Base-by-base conservation (phyloP, 202 grass and related monocot genomes). In the Sporobolus alterniflorus region DNA sequence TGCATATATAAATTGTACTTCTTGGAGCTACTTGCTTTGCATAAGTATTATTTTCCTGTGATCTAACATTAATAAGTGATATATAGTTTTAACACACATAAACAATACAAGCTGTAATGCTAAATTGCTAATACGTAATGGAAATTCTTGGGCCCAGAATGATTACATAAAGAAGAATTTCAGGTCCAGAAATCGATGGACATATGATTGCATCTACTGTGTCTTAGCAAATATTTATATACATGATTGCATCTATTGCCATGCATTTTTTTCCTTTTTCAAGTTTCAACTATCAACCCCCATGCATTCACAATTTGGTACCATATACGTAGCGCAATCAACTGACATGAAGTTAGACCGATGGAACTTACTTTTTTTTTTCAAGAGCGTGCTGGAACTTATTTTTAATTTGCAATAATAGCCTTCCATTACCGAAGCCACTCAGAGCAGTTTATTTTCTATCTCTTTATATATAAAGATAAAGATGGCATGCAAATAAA, bases 401-500 rank as follows among this genome's bases (percentile, higher is more conserved):
- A n/a, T n/a, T n/a, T n/a, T n/a, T n/a, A n/a, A n/a, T n/a, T n/a
- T n/a, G n/a, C n/a, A n/a, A n/a, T n/a, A n/a, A n/a, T 51, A 28
- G 29, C 30, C 57, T 40, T 18, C 40, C 57, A 78, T 78, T 67
- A 74, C 77, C 39, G 59, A 74, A 15, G 21, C 73, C 78, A 83
- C 78, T 73, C 68, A 74, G 24, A 73, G 63, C 40, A 78, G 40
- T 74, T 86, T 73, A 11, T 61, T 82, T 28, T 62, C n/a, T n/a
- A n/a, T 44, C 7, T 12, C 36, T 52, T 47, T 63, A 28, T 31
- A 32, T 18, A 56, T 14, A 83, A 83, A n/a, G n/a, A n/a, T n/a
- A n/a, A n/a, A 79, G 68, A 75, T 87, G 69, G 14, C 79, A 83
- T 83, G 80, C 84, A 87, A 52, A 57, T 44, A 57, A 25, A 79